phyloP scores from a whole-genome alignment of 2,329 filamentous ascomycete genomes.

The Teratosphaeria pseudoeucalypti region DNA sequence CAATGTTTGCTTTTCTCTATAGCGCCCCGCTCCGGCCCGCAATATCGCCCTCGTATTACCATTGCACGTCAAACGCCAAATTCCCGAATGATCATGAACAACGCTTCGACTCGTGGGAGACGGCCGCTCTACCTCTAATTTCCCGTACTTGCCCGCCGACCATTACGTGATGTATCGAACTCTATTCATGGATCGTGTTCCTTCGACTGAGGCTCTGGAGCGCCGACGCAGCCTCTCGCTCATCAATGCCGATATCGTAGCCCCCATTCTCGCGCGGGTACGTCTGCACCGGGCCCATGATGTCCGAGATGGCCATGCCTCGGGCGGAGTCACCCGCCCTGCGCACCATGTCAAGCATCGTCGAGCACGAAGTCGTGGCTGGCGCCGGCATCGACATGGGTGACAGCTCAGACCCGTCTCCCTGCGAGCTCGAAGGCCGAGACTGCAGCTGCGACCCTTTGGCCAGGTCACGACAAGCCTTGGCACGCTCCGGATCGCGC shows the following conservation, averaged over 20 bases:
- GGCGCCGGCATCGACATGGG: neutral
- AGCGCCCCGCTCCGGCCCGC: neutral
- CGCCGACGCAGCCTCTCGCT: slow-evolving; percentile 12
- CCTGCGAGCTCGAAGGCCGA: neutral
- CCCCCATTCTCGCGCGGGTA: slow-evolving; percentile 7
- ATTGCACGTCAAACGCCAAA: neutral
- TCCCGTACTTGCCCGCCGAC: neutral
- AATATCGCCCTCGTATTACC: neutral
- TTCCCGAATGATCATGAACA: neutral
- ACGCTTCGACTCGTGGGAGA: neutral
- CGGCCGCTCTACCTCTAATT: neutral
- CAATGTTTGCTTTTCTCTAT: neutral
- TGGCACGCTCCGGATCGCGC: slow-evolving; percentile 16
- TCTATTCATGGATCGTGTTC: neutral
- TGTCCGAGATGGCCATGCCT: slow-evolving; percentile 7
- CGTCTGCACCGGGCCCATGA: slow-evolving; percentile 7
- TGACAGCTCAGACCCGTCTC: neutral
- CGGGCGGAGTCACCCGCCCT: neutral
- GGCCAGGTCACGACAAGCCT: slow-evolving; percentile 12
- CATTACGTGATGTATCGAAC: neutral
- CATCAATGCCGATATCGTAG: slow-evolving; percentile 8
- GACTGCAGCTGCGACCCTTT: neutral
- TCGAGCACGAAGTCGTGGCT: slow-evolving; percentile 6
- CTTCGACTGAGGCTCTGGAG: slow-evolving; percentile 4
- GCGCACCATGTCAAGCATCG: slow-evolving; percentile 6